These are phyloP conservation scores for Chaetomium olivaceum DNA, from an alignment of 2,329 filamentous ascomycete species.

Conservation along the genomic window DNA sequence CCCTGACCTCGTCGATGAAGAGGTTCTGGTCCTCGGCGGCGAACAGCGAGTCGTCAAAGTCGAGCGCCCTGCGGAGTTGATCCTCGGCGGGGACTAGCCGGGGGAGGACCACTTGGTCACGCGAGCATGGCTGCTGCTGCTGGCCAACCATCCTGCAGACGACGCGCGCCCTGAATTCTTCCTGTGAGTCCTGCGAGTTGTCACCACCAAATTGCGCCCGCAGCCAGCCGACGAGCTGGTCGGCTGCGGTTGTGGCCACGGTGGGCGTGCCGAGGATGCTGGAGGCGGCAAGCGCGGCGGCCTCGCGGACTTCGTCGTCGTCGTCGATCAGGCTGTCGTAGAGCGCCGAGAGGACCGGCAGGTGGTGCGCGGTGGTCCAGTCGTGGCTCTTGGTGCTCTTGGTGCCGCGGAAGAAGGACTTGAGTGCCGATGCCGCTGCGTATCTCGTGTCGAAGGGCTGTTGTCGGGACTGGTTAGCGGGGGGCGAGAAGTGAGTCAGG, in stretches of 20 bases:
- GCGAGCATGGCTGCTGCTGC: background rate
- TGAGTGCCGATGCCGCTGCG: slow-evolving; percentile 58
- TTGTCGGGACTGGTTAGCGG: slow-evolving; percentile 7
- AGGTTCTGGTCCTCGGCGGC: slow-evolving; percentile 90
- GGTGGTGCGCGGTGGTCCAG: slow-evolving; percentile 43
- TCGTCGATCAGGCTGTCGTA: slow-evolving; percentile 85
- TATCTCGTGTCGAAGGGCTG: slow-evolving; percentile 66
- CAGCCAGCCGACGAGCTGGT: slow-evolving; percentile 49
- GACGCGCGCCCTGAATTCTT: slow-evolving; percentile 45
- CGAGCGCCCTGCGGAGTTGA: slow-evolving; percentile 49
- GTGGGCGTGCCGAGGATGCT: slow-evolving; percentile 48
- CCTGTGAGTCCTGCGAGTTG: background rate
- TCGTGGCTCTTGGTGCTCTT: slow-evolving; percentile 30
- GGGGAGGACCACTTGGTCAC: background rate
- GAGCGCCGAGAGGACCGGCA: slow-evolving; percentile 63
- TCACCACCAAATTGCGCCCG: slow-evolving; percentile 38
- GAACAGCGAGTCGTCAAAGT: slow-evolving; percentile 71
- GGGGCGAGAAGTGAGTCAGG: background rate
- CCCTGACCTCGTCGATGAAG: slow-evolving; percentile 80
- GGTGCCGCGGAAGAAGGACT: slow-evolving; percentile 47
- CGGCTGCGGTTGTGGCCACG: slow-evolving; percentile 51
- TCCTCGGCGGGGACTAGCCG: slow-evolving; percentile 37
- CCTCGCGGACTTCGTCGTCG: slow-evolving; percentile 80
- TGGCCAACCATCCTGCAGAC: slow-evolving; percentile 46
- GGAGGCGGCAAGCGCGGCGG: slow-evolving; percentile 55